Evolutionary conservation across 2,329 filamentous ascomycete species (phyloP).

Genomic region (Nectriaceae sp.): DNA sequence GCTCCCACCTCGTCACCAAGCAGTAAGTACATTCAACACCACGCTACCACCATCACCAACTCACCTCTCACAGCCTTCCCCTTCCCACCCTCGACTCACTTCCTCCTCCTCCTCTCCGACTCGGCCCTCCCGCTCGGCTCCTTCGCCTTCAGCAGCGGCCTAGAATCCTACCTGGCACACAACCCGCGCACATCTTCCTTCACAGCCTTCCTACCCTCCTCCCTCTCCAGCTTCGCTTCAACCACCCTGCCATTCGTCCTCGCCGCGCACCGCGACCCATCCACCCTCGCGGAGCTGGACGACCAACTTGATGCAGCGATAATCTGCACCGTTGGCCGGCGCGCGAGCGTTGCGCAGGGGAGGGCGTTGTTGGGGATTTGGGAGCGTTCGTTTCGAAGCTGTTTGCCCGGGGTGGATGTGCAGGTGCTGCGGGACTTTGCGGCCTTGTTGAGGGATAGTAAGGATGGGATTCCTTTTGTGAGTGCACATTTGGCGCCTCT

Average conservation of each 20-base stretch:
- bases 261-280: conserved; percentile 61
- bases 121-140: conserved; percentile 80
- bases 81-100: conserved; percentile 49
- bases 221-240: conserved; percentile 69
- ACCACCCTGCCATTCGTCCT: conserved; percentile 76
- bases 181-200: conserved; percentile 50
- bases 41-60: not conserved
- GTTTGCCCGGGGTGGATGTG: conserved; percentile 31
- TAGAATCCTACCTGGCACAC: conserved; percentile 82
- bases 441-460: conserved; percentile 34
- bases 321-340: conserved; percentile 75
- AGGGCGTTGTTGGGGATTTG: conserved; percentile 74
- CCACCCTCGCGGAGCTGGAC: conserved; percentile 59
- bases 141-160: conserved; percentile 83
- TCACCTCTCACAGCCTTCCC: conserved; percentile 15
- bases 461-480: conserved; percentile 41
- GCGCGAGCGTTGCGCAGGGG: conserved; percentile 76
- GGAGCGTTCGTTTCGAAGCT: conserved; percentile 66
- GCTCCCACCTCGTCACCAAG: conserved; percentile 16
- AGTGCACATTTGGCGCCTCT: conserved; percentile 71
- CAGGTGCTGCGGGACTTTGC: conserved; percentile 39
- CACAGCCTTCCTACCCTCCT: conserved; percentile 67
- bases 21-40: conserved; percentile 13
- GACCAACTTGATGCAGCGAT: conserved; percentile 76
- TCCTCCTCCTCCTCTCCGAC: conserved; percentile 76